Percentiles rank a stretch among this genome's conserved stretches.
Evolutionary conservation across 805 yeast species (phyloP).

Genomic region (Priceomyces fermenticarens): DNA sequence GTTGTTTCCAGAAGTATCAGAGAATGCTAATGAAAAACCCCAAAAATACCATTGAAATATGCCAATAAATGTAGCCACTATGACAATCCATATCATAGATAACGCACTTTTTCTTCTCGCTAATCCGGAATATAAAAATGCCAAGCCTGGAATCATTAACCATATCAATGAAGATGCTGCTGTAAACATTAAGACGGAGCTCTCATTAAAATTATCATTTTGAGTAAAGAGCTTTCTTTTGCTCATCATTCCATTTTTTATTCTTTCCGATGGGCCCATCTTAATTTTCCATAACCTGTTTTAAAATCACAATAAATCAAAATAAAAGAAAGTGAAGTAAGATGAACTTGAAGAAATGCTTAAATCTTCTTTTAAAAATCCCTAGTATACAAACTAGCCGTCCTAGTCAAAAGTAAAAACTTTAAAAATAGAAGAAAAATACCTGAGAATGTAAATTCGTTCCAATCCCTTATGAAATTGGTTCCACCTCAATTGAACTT

Average conservation of each 20-base stretch:
- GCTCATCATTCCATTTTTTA: slow-evolving; percentile 13
- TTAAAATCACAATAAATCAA: background rate
- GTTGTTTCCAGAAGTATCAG: slow-evolving; percentile 71
- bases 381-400: too few species aligned
- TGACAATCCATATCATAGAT: slow-evolving; percentile 77
- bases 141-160: slow-evolving; percentile 94
- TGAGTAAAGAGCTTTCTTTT: slow-evolving; percentile 34
- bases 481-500: too few species aligned
- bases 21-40: slow-evolving; percentile 94
- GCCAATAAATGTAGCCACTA: slow-evolving; percentile 70
- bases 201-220: slow-evolving; percentile 28
- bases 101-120: slow-evolving; percentile 89
- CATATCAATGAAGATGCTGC: slow-evolving; percentile 70
- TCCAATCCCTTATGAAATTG: too few species aligned
- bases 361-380: too few species aligned
- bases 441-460: too few species aligned
- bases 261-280: background rate
- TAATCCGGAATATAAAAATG: slow-evolving; percentile 86
- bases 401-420: too few species aligned
- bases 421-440: too few species aligned
- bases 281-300: background rate
- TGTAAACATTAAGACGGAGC: slow-evolving; percentile 41
- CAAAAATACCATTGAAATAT: slow-evolving; percentile 94
- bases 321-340: background rate
- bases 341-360: background rate